phyloP scores from a whole-genome alignment of 2,329 filamentous ascomycete species.

The Coniella lustricola region DNA sequence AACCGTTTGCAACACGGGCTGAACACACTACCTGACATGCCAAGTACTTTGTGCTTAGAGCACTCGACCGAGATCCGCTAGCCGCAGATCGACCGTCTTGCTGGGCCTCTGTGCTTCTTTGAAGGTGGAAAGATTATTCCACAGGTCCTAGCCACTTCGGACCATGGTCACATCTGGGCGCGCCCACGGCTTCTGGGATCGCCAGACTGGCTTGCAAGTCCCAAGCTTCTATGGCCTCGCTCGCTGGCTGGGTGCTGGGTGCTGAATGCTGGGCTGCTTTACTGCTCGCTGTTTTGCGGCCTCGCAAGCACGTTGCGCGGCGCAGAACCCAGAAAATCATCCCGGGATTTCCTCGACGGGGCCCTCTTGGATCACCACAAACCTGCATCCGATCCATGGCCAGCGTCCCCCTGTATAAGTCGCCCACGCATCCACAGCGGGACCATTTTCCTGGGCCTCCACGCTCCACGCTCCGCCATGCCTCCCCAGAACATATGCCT shows the following conservation, averaged over 20 bases:
- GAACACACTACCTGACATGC: not conserved
- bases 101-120: not conserved
- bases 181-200: no score
- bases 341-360: conserved; percentile 10
- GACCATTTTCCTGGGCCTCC: conserved; percentile 7
- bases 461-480: conserved; percentile 9
- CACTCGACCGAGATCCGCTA: conserved; percentile 1
- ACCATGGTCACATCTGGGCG: not conserved
- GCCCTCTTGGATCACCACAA: conserved; percentile 3
- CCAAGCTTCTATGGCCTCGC: no score
- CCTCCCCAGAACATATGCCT: conserved; percentile 1
- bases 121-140: not conserved
- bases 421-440: conserved; percentile 11
- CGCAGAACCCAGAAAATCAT: not conserved
- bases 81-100: not conserved
- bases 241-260: no score
- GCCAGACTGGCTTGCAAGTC: no score
- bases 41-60: not conserved
- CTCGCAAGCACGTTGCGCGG: not conserved
- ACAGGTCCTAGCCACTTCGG: not conserved
- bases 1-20: conserved; percentile 1
- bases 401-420: conserved; percentile 13
- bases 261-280: no score
- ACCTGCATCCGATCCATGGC: conserved; percentile 9
- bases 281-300: no score